Percentiles rank a stretch among this genome's conserved stretches.
phyloP scores from a whole-genome alignment of 75 land plant genomes.

The Chamaecyparis obtusa region DNA sequence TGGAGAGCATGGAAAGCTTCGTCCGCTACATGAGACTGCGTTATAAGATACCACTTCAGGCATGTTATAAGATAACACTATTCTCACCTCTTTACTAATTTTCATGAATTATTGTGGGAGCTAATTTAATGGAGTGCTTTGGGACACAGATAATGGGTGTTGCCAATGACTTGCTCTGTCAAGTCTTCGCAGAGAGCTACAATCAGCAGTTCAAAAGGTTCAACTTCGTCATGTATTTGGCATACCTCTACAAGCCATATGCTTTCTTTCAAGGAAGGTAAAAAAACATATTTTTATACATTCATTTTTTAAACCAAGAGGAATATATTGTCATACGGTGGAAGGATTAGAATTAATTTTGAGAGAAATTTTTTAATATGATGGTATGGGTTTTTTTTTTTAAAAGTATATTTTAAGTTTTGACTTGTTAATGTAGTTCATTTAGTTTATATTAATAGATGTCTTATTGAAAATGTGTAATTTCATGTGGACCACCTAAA shows the following conservation, averaged over 20 bases:
- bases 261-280: constrained; percentile 66
- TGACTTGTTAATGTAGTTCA: no score
- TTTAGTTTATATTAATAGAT: no score
- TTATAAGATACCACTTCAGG: constrained; percentile 36
- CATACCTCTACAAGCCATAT: constrained; percentile 51
- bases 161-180: constrained; percentile 18
- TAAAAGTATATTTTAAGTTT: no score
- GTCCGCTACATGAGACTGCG: not conserved
- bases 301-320: no score
- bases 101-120: not conserved
- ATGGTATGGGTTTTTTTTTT: no score
- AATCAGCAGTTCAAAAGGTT: constrained; percentile 12
- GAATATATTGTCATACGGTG: no score
- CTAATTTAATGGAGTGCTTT: not conserved
- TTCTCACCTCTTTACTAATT: no score
- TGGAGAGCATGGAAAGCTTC: not conserved
- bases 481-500: no score
- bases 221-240: constrained; percentile 43
- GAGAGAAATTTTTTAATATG: no score
- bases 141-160: constrained; percentile 19
- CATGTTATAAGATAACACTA: not conserved
- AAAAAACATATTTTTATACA: no score
- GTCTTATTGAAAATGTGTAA: no score
- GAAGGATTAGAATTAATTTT: no score
- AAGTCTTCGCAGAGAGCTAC: constrained; percentile 15